Evolutionary conservation across 176 grass and related monocot genomes (phyloP), one percentile per base, ranked within the genome.

Genomic region (Leersia perrieri): DNA sequence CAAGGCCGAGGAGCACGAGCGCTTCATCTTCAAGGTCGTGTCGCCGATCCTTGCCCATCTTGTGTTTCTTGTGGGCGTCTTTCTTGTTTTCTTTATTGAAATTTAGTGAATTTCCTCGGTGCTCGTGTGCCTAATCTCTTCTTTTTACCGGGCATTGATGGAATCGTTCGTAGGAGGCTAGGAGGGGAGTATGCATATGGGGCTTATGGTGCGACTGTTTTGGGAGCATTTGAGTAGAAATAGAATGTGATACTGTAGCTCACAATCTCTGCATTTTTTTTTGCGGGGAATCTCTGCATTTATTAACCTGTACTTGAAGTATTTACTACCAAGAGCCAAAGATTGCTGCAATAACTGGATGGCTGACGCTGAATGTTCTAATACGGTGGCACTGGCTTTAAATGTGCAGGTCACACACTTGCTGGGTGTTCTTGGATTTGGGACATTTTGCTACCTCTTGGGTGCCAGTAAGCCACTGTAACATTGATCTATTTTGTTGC

Each of bases 401-500:
- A 86, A 87, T 83, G 83, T 83, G 63, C 86, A 98, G 95, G 92
- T 98, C 78, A 98, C 95, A 45, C 86, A 95, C 88, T 73, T 98
- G 88, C 68, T 98, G 63, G 95, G 95, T 71, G 95, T 98, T 73
- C 90, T 91, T 85, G 88, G 90, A 83, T 98, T 98, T 88, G 95
- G 95, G 77, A 91, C 92, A 76, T 95, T 98, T 86, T 98, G 92
- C 89, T 98, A 89, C 82, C 80, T 95, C 65, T n/a, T 98, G 88
- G 95, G 95, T 79, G 92, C 95, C 63, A 90, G 95, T 98, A 95
- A 94, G 95, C 67, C 74, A 68, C 60, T 35, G 72, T 70, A 58
- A 8, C 76, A 70, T 70, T 22, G 2, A 83, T 58, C 26, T 81
- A 51, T 69, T 88, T 3, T 7, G 40, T 89, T 66, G 30, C n/a